phyloP scores from a whole-genome alignment of 805 yeast species.

The Wickerhamiella azymoides region DNA sequence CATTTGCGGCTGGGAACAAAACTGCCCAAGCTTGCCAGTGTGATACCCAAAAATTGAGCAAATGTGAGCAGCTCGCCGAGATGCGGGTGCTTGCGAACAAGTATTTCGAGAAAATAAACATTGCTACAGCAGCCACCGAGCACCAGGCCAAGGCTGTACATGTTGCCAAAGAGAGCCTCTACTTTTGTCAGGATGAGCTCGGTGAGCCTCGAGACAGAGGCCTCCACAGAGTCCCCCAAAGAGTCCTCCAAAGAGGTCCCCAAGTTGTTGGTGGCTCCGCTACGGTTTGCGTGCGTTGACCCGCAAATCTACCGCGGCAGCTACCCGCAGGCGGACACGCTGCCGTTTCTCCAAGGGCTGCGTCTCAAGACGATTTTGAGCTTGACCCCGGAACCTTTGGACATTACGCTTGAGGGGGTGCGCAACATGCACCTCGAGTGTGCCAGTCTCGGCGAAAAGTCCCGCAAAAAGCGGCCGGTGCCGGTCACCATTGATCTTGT shows the following conservation, averaged over 20 bases:
- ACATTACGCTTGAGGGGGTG: slow-evolving; percentile 48
- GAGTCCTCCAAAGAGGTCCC: too few species aligned
- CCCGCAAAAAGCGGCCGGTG: slow-evolving; percentile 32
- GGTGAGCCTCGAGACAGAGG: background rate
- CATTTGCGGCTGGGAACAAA: slow-evolving; percentile 19
- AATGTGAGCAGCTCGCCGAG: slow-evolving; percentile 45
- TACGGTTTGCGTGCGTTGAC: slow-evolving; percentile 60
- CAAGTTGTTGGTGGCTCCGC: slow-evolving; percentile 32
- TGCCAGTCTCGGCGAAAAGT: slow-evolving; percentile 31
- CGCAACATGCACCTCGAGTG: slow-evolving; percentile 49
- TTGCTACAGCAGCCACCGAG: slow-evolving; percentile 68
- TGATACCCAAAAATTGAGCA: slow-evolving; percentile 38
- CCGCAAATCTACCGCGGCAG: slow-evolving; percentile 69
- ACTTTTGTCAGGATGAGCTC: background rate
- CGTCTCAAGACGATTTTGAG: slow-evolving; percentile 60
- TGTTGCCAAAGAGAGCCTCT: too few species aligned
- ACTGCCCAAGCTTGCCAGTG: slow-evolving; percentile 20
- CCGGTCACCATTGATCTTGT: slow-evolving; percentile 61
- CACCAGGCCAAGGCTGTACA: slow-evolving; percentile 30
- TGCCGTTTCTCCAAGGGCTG: slow-evolving; percentile 51
- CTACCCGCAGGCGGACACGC: slow-evolving; percentile 66
- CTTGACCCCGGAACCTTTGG: slow-evolving; percentile 55
- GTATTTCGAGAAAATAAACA: slow-evolving; percentile 46
- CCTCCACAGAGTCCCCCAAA: too few species aligned
- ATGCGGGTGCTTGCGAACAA: slow-evolving; percentile 28